Base-by-base conservation (phyloP, 1,284 basidiomycete genomes). In the Melampsora americana region DNA sequence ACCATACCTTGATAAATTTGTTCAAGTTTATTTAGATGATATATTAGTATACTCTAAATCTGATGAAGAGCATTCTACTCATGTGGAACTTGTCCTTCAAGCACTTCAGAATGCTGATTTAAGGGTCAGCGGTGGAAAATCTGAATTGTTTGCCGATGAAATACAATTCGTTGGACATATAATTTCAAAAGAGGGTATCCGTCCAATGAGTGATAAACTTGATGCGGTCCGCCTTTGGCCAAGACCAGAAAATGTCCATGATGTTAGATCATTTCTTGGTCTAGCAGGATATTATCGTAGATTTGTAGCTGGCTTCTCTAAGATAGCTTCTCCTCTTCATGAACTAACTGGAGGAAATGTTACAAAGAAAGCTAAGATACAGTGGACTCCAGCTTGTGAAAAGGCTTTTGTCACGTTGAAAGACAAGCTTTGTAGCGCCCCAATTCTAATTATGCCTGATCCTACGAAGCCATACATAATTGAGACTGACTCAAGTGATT, bases 1-100 rank as follows among this genome's bases (percentile, higher is more conserved):
- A 42, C 60, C 61, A 7, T 39, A 53, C 35, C 35, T 73, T 39
- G 39, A 73, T 28, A n/a, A 46, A 3, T 61, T n/a, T 61, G 68
- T 61, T 1, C 35, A 42, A 26, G 67, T 69, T 26, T 69, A 69
- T 59, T n/a, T 69, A 4, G 66, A 72, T 16, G 62, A 66, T n/a
- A 59, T 73, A 23, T n/a, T 66, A 1, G 65, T 68, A 12, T 68
- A 64, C 42, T 73, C 62, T 2, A 42, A 28, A 5, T 7, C n/a
- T 26, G 14, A 39, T 20, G 32, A 23, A 9, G 30, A 56, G 1
- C 71, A n/a, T n/a, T n/a, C n/a, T n/a, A n/a, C n/a, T n/a, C n/a
- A n/a, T n/a, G n/a, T n/a, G n/a, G n/a, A n/a, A n/a, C n/a, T n/a
- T n/a, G n/a, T n/a, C n/a, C n/a, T n/a, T n/a, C n/a, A n/a, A n/a